Base-by-base conservation (phyloP, 495 filamentous ascomycete species). In the Talaromyces wortmannii region DNA sequence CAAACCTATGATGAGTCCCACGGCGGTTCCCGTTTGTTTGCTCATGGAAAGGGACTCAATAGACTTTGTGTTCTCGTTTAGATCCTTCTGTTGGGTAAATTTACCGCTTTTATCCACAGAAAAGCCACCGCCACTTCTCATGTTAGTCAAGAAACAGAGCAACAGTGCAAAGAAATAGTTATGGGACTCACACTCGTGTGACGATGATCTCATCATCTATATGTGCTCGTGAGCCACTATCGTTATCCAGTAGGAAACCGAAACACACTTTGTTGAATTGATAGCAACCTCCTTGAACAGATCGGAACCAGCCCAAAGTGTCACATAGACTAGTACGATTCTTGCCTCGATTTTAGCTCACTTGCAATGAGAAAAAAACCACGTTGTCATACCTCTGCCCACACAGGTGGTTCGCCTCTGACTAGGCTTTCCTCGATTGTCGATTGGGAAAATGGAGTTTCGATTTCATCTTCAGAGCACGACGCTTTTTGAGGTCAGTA, bases 141-240 rank as follows among this genome's bases (percentile, higher is more conserved):
- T 16, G 31, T 73, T 49, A 73, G 58, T 15, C 29, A 60, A 33
- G 40, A 16, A 2, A 55, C 2, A 45, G 13, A 48, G 13, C 10
- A 11, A 53, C 33, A 13, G 40, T 29, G 17, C 7, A 7, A 31
- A 29, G 16, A 31, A 11, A 23, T 23, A 23, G 23, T 23, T 23
- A 4, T 7, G 13, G 29, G 7, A 75, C 84, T 70, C 69, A 90
- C 88, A 78, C 62, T 58, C 81, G 70, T 7, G 83, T 80, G 36
- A 95, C 87, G 23, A 91, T 71, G 11, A 92, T 67, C 48, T 89
- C 79, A 2, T 78, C 75, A 36, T 79, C 78, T 15, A 90, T 78
- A 46, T 82, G 76, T 29, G 89, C 82, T 3, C 84, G 72, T 0
- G 59, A 52, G 0, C 78, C 79, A 29, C 69, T 70, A 55, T 84